Conservation (phyloP, 2,329 filamentous ascomycete genomes). For the Talaromyces funiculosus region DNA sequence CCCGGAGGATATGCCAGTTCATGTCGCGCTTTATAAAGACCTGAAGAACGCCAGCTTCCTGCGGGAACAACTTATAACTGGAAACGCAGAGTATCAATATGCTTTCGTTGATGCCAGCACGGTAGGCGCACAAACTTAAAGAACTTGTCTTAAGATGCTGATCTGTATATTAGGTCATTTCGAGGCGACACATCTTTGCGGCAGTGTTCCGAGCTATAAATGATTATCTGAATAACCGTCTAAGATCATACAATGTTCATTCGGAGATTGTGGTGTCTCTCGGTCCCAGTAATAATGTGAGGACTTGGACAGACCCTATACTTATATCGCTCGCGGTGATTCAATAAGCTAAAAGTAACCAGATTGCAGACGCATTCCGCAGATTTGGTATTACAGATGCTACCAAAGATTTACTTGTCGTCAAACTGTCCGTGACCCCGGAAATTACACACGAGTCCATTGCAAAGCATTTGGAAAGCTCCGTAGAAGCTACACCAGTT, state of each 20-base stretch:
- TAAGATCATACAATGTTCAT: slow-evolving; percentile 80
- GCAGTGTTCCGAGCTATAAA: slow-evolving; percentile 74
- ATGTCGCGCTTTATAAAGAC: slow-evolving; percentile 69
- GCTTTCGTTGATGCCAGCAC: slow-evolving; percentile 83
- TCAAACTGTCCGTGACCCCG: slow-evolving; percentile 65
- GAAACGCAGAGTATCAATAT: slow-evolving; percentile 84
- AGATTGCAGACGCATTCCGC: slow-evolving; percentile 86
- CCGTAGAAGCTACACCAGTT: slow-evolving; percentile 57
- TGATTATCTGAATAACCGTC: slow-evolving; percentile 52
- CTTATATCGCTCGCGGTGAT: neutral
- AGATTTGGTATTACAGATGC: slow-evolving; percentile 72
- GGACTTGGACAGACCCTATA: slow-evolving; percentile 19
- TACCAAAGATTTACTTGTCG: slow-evolving; percentile 67
- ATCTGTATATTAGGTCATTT: slow-evolving; percentile 54
- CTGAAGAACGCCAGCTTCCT: slow-evolving; percentile 73
- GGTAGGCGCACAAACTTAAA: slow-evolving; percentile 43
- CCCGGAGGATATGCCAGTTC: slow-evolving; percentile 60
- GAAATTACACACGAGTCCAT: slow-evolving; percentile 44
- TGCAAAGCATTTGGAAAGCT: slow-evolving; percentile 54
- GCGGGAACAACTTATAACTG: slow-evolving; percentile 74
- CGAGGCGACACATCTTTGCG: slow-evolving; percentile 65
- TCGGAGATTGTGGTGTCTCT: slow-evolving; percentile 80
- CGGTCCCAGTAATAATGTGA: slow-evolving; percentile 74
- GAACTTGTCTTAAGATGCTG: neutral
- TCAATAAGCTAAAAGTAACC: neutral